Conservation (phyloP, 1,139 yeast species). For the Candida neerlandica region DNA sequence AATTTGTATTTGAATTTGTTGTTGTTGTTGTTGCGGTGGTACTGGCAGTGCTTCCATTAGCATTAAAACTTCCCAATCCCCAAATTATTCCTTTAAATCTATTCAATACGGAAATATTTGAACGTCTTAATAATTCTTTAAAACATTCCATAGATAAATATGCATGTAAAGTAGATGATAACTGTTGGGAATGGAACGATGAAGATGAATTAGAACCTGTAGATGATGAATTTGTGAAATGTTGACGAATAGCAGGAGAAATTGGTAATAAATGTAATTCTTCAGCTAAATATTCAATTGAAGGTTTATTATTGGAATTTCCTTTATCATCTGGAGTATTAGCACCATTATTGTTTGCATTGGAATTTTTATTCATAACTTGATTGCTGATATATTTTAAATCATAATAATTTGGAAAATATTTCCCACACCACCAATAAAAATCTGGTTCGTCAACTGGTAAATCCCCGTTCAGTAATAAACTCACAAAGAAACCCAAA, state of each 20-base stretch:
- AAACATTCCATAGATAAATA: conserved; percentile 60
- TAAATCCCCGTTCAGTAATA: conserved; percentile 73
- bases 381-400: conserved; percentile 75
- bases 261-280: conserved; percentile 57
- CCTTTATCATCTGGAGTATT: conserved; percentile 19
- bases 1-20: conserved; percentile 20
- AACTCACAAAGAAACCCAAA: conserved; percentile 82
- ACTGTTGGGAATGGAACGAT: conserved; percentile 36
- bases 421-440: conserved; percentile 67
- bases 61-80: conserved; percentile 46
- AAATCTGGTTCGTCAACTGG: conserved; percentile 85
- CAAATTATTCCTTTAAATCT: conserved; percentile 55
- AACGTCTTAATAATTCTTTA: conserved; percentile 52
- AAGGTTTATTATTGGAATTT: conserved; percentile 37
- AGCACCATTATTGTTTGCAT: not conserved
- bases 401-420: conserved; percentile 84
- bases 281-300: conserved; percentile 56
- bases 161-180: conserved; percentile 53
- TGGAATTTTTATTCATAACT: conserved; percentile 30
- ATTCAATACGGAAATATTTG: conserved; percentile 40
- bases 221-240: conserved; percentile 40
- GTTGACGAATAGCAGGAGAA: conserved; percentile 52
- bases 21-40: conserved; percentile 1
- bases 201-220: conserved; percentile 20
- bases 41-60: conserved; percentile 14